Conservation (phyloP, 2,329 filamentous ascomycete species). For the Venturia carpophila region DNA sequence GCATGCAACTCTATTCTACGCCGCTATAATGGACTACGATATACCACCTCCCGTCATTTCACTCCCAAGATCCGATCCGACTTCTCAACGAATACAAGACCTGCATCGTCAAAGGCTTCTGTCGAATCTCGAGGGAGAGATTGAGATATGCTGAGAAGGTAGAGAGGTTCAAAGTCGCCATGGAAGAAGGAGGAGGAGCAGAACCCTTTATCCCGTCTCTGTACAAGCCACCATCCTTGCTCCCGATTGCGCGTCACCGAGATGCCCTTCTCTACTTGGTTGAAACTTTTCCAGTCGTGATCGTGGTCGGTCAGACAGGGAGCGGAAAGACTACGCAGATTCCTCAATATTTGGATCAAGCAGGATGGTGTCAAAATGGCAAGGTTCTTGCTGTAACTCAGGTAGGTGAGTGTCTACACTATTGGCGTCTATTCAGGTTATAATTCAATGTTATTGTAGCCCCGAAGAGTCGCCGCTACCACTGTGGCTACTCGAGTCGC, state of each 20-base stretch:
- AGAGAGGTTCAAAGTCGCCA: background rate
- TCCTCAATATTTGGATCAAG: slow-evolving; percentile 79
- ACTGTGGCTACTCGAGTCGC: slow-evolving; percentile 84
- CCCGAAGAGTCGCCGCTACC: slow-evolving; percentile 80
- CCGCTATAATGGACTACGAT: background rate
- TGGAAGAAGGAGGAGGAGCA: slow-evolving; percentile 6
- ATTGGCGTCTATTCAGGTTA: slow-evolving; percentile 9
- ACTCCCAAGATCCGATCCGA: background rate
- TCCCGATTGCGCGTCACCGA: slow-evolving; percentile 80
- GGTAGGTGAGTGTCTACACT: slow-evolving; percentile 45
- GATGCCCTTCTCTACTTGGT: slow-evolving; percentile 76
- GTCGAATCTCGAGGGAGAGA: background rate
- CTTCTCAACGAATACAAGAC: background rate
- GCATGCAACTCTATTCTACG: background rate
- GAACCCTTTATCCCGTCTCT: slow-evolving; percentile 47
- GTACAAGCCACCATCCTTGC: slow-evolving; percentile 72
- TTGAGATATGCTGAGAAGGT: background rate
- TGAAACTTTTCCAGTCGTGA: slow-evolving; percentile 75
- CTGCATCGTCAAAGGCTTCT: background rate
- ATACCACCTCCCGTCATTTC: background rate
- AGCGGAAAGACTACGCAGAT: slow-evolving; percentile 95
- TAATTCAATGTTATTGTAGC: slow-evolving; percentile 44
- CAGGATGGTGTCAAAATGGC: slow-evolving; percentile 79
- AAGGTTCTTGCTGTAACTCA: slow-evolving; percentile 85
- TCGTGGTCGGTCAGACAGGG: slow-evolving; percentile 88